Conservation (phyloP, 257 asterid species). For the Forsythia viridissima region DNA sequence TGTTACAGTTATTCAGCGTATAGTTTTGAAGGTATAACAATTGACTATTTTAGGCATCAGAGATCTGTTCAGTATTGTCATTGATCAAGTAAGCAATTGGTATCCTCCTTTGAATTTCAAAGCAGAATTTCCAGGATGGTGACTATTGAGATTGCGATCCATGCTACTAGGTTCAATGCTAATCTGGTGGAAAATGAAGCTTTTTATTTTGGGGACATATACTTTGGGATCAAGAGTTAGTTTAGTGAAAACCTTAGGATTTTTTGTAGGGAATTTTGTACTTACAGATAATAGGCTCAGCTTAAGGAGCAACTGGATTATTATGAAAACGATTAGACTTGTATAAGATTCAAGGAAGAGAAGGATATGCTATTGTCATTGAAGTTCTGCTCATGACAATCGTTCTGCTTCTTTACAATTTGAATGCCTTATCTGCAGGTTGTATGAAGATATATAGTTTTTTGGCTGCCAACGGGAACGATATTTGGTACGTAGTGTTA, state of each 20-base stretch:
- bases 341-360: neutral
- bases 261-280: neutral
- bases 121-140: neutral
- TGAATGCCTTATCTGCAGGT: conserved; percentile 61
- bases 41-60: neutral
- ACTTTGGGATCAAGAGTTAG: neutral
- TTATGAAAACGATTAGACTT: neutral
- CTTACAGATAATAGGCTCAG: neutral
- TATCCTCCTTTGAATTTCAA: neutral
- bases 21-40: neutral
- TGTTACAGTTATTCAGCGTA: neutral
- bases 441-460: conserved; percentile 38
- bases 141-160: neutral
- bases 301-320: neutral
- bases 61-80: neutral
- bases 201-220: neutral
- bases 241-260: conserved; percentile 10
- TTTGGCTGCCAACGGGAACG: conserved; percentile 37
- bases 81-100: neutral
- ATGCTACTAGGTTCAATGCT: neutral
- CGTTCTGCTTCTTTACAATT: conserved; percentile 29
- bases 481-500: conserved; percentile 36
- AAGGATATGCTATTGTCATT: neutral
- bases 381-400: conserved; percentile 20
- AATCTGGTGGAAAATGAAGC: neutral